phyloP scores from a whole-genome alignment of 768 basidiomycete species.

The Boletus rubropictus region DNA sequence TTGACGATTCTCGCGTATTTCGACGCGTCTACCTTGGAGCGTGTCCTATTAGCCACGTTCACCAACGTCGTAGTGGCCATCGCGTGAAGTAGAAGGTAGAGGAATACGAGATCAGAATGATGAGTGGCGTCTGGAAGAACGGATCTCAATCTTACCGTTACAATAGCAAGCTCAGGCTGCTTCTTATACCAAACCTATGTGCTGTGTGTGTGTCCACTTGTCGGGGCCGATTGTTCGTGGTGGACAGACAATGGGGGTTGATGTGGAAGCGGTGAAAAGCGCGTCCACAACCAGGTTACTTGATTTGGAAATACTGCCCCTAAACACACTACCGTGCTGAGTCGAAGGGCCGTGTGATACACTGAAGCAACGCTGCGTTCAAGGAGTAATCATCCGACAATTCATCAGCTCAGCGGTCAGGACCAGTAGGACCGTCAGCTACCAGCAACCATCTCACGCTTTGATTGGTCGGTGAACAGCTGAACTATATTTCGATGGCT shows the following conservation, averaged over 20 bases:
- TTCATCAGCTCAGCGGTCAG: too few relatives aligned
- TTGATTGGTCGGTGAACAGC: too few relatives aligned
- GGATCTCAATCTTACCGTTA: background rate
- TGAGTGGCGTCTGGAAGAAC: background rate
- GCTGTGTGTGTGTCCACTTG: background rate
- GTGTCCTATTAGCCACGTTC: background rate
- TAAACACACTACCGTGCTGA: too few relatives aligned
- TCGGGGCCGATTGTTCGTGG: background rate
- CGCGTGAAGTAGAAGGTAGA: background rate
- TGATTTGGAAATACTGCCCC: too few relatives aligned
- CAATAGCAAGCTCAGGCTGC: background rate
- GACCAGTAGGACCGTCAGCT: too few relatives aligned
- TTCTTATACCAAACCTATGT: background rate
- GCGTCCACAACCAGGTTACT: too few relatives aligned
- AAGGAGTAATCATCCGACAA: too few relatives aligned
- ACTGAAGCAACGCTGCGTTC: too few relatives aligned
- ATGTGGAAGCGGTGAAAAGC: too few relatives aligned
- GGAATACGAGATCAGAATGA: background rate
- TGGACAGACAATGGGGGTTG: background rate
- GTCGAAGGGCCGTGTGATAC: too few relatives aligned
- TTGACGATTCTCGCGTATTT: background rate
- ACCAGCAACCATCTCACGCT: too few relatives aligned
- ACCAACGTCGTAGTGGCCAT: background rate
- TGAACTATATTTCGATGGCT: too few relatives aligned
- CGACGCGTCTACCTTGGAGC: background rate